Base-by-base conservation (phyloP, 768 basidiomycete genomes). In the Postia placenta region DNA sequence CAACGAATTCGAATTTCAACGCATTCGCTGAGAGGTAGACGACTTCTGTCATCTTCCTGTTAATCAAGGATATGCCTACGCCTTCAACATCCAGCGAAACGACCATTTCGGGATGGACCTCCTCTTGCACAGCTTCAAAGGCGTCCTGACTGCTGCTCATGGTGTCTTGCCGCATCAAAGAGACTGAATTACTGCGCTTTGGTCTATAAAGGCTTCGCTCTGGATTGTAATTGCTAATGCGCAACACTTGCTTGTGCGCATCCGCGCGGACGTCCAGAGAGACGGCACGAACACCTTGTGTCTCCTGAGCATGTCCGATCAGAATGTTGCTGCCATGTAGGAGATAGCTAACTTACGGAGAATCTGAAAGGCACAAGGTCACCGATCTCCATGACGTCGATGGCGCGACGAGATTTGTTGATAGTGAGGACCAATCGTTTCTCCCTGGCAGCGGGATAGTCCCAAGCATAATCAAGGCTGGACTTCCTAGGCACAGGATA, bases 381-480 rank as follows among this genome's bases (percentile, higher is more conserved):
- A 23, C 96, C 96, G 19, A 99, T 98, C 65, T 97, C 96, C 83
- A 95, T 85, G 52, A 95, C 84, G 62, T 98, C 95, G 44, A 98
- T 71, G 19, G 74, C 65, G 24, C 90, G 78, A 11, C 76, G 78
- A 46, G 78, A 67, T 20, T 76, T 76, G 37, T 82, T 83, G 42
- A 83, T 74, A 9, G 65, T 63, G 19, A 99, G 70, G 28, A 80
- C 64, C 22, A 99, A 71, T 54, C 81, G 83, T 68, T 95, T 98
- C 56, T 87, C 83, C 40, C 72, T 72, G 1, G 84, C 83, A 2
- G 92, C 88, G 5, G 96, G 96, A 51, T 76, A 81, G 61, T 99
- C 96, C 95, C 95, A 99, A 4, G 93, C 87, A 62, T 97, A 99
- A 26, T 78, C 69, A 39, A 76, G 63, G 14, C 69, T 73, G 2